Conservation (phyloP, 2,329 filamentous ascomycete genomes). For the Keithomyces neogunnii region DNA sequence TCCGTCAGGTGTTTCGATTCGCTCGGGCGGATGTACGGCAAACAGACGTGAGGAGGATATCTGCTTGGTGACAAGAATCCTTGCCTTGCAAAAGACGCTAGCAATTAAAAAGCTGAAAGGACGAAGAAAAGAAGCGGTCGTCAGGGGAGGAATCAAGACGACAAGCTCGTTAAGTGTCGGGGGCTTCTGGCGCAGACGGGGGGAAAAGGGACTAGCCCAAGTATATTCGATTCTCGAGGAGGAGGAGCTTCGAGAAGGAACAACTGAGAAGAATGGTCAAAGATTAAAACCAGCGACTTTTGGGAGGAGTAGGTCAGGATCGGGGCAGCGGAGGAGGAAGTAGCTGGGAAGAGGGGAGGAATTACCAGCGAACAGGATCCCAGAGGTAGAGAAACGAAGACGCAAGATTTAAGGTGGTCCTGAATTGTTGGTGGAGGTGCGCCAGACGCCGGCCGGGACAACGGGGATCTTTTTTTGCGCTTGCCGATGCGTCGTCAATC, state of each 20-base stretch:
- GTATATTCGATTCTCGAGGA: slow-evolving; percentile 4
- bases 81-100: slow-evolving; percentile 1
- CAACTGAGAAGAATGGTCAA: not conserved
- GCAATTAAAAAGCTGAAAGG: not conserved
- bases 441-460: not conserved
- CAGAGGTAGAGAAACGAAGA: not conserved
- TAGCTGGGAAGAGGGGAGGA: not conserved
- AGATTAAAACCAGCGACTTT: not conserved
- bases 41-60: not conserved
- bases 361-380: not conserved
- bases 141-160: slow-evolving; percentile 7
- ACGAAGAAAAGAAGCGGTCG: slow-evolving; percentile 2
- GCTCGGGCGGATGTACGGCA: not conserved
- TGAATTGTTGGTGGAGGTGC: not conserved
- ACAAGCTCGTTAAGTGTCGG: not conserved
- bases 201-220: not conserved
- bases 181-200: not conserved
- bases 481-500: slow-evolving; percentile 8
- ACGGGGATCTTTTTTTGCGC: slow-evolving; percentile 3
- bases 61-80: slow-evolving; percentile 8
- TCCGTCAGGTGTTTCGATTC: slow-evolving; percentile 2
- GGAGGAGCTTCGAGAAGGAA: slow-evolving; percentile 7
- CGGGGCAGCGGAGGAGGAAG: not conserved
- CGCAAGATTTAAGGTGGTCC: not conserved
- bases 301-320: too few species aligned